phyloP scores from a whole-genome alignment of 2,329 filamentous ascomycete species.

The Exophiala viscosa region DNA sequence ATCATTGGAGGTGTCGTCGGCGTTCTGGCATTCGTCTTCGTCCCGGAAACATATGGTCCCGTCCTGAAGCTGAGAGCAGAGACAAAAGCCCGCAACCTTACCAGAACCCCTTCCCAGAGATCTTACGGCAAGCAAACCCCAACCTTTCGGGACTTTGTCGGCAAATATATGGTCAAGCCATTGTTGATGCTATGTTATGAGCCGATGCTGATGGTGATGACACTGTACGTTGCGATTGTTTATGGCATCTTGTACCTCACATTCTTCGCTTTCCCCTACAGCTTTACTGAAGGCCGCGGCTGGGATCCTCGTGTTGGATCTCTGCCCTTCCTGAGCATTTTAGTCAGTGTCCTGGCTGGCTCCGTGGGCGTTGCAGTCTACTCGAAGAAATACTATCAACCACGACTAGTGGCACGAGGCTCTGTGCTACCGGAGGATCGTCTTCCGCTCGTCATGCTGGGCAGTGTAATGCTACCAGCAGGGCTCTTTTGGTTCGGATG shows the following conservation, averaged over 20 bases:
- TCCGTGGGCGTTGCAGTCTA: slow-evolving; percentile 66
- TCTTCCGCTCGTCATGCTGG: slow-evolving; percentile 55
- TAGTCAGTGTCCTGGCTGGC: slow-evolving; percentile 51
- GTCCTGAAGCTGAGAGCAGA: slow-evolving; percentile 30
- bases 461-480: slow-evolving; percentile 50
- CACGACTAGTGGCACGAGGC: slow-evolving; percentile 71
- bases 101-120: slow-evolving; percentile 10
- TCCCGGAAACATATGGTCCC: slow-evolving; percentile 29
- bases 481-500: slow-evolving; percentile 58
- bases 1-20: slow-evolving; percentile 45
- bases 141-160: slow-evolving; percentile 11
- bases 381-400: slow-evolving; percentile 61
- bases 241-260: slow-evolving; percentile 86
- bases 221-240: slow-evolving; percentile 67
- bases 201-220: slow-evolving; percentile 67
- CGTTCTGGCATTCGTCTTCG: slow-evolving; percentile 2
- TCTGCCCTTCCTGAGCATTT: slow-evolving; percentile 72
- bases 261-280: slow-evolving; percentile 86
- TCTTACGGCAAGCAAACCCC: slow-evolving; percentile 19
- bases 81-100: slow-evolving; percentile 19
- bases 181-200: slow-evolving; percentile 76
- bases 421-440: slow-evolving; percentile 62
- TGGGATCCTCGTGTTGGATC: slow-evolving; percentile 72
- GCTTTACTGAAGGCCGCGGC: slow-evolving; percentile 69
- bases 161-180: slow-evolving; percentile 39